Base-by-base conservation (phyloP, 1,139 yeast species). In the Hansenula anomala region DNA sequence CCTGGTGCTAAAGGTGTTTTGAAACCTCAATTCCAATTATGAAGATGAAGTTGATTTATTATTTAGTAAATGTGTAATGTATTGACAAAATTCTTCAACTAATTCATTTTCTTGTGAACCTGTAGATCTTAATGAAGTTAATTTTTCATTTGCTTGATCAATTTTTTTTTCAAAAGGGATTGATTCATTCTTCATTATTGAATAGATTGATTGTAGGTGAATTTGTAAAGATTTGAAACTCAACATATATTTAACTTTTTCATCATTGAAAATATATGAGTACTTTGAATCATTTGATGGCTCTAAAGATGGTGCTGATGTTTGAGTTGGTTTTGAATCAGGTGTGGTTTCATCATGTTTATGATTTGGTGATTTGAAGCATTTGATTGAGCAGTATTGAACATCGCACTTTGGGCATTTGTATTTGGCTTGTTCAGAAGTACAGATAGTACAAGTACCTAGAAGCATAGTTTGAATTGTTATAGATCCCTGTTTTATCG, bases 331-430 rank as follows among this genome's bases (percentile, higher is more conserved):
- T n/a, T n/a, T n/a, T n/a, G n/a, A n/a, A n/a, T n/a, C n/a, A n/a
- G n/a, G n/a, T n/a, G n/a, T n/a, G n/a, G n/a, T 31, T 19, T 52
- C 51, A 9, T 50, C 49, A 44, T 64, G 69, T 6, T 34, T 41
- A 50, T 79, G 87, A 10, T 45, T 46, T 12, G 60, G 36, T 18
- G 66, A 60, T 55, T 80, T 81, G 55, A 71, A 82, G 48, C 90
- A 82, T 1, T 43, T 48, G 11, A 82, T 42, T 0, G 86, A 77
- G 49, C 90, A 82, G 56, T 71, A 71, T 28, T 52, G 51, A 4
- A 61, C 45, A 0, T 54, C 48, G 48, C 88, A 80, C 44, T 67
- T 72, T 2, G 88, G 85, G 53, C 89, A 81, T 49, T 71, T 79
- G 56, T 80, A 81, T 49, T 76, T 78, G 25, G 75, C 63, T 30